A percentile compares a stretch with the other conserved stretches of the same genome.
phyloP scores from a whole-genome alignment of 768 basidiomycete genomes.

The Cystobasidium onofrii region DNA sequence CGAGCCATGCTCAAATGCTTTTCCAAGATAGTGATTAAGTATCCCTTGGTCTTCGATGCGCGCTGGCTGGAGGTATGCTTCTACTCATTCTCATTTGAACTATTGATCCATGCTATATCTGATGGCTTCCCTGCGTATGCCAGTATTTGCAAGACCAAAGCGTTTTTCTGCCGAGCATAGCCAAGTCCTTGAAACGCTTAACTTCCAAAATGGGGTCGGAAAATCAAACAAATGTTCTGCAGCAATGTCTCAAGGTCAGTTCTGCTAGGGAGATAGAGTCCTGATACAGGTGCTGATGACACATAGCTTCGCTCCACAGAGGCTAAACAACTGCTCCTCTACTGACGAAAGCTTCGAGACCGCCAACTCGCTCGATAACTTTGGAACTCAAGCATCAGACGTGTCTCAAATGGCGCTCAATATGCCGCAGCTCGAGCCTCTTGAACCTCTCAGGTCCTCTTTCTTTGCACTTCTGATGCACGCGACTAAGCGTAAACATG shows the following conservation, averaged over 20 bases:
- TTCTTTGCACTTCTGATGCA: neutral
- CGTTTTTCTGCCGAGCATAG: neutral
- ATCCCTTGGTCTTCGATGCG: neutral
- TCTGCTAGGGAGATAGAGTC: neutral
- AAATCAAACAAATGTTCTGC: neutral
- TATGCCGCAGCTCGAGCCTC: neutral
- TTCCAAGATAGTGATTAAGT: neutral
- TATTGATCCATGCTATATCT: no score
- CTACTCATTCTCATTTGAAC: neutral
- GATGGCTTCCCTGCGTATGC: neutral
- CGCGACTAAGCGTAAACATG: neutral
- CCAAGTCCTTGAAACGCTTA: neutral
- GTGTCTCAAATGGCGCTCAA: neutral
- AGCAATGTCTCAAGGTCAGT: neutral
- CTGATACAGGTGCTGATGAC: neutral
- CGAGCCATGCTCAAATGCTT: neutral
- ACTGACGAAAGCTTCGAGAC: neutral
- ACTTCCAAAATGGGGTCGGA: neutral
- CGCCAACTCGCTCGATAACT: neutral
- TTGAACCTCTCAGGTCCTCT: neutral
- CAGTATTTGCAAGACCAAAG: neutral
- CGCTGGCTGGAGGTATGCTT: neutral
- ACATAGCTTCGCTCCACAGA: neutral
- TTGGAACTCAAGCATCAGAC: neutral
- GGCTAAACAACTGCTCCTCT: neutral